Evolutionary conservation across 805 yeast species (phyloP).

Genomic region (Kodamaea lidongshanica): DNA sequence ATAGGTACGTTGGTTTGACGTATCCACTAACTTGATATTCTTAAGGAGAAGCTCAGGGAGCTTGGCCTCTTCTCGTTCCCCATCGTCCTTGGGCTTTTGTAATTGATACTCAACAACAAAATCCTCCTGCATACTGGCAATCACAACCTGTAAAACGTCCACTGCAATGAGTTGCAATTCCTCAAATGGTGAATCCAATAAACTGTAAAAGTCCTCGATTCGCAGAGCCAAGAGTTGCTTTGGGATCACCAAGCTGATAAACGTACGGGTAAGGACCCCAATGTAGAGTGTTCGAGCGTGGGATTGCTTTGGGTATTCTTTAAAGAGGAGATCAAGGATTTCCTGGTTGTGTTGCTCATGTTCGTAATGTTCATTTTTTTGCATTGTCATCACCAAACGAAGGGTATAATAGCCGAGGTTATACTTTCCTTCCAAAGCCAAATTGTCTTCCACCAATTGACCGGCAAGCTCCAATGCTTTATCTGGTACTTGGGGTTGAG

Average conservation of each 20-base stretch:
- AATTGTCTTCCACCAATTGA: conserved; percentile 38
- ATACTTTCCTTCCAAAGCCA: conserved; percentile 31
- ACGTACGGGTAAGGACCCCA: conserved; percentile 24
- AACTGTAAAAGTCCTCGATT: conserved; percentile 29
- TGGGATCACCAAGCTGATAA: conserved; percentile 20
- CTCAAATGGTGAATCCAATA: conserved; percentile 18
- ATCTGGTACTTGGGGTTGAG: conserved; percentile 18
- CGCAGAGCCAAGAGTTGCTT: conserved; percentile 23
- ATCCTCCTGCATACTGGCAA: conserved; percentile 49
- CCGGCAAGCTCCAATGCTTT: conserved; percentile 32
- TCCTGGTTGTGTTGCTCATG: conserved; percentile 32
- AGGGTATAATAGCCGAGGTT: conserved; percentile 46
- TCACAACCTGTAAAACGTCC: conserved; percentile 31
- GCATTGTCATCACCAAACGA: conserved; percentile 21
- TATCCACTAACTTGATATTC: conserved; percentile 4
- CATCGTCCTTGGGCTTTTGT: conserved; percentile 30
- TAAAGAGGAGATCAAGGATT: conserved; percentile 38
- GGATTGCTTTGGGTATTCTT: too few species aligned
- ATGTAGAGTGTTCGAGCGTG: too few species aligned
- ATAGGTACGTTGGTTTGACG: conserved; percentile 29
- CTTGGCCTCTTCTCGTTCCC: conserved; percentile 21
- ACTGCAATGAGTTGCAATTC: conserved; percentile 41
- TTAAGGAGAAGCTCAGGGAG: conserved; percentile 29
- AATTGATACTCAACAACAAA: conserved; percentile 58
- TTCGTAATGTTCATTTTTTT: conserved; percentile 20